Percentiles rank a stretch among this genome's conserved stretches.
Conservation (phyloP, 495 filamentous ascomycete genomes). For the Xylaria venustula region DNA sequence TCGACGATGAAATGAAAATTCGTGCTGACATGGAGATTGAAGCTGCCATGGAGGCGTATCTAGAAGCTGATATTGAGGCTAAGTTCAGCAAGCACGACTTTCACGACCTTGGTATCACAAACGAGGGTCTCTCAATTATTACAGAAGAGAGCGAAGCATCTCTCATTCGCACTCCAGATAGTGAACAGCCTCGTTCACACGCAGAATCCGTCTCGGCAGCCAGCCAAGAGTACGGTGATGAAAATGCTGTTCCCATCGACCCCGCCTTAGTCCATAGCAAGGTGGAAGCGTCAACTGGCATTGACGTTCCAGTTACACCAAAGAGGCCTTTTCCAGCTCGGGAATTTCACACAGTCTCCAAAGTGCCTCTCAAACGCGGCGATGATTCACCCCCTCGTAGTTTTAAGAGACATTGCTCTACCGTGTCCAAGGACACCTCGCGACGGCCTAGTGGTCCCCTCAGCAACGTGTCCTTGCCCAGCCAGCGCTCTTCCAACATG, state of each 20-base stretch:
- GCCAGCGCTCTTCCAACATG: constrained; percentile 28
- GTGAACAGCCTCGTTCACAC: constrained; percentile 13
- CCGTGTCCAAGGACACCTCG: constrained; percentile 48
- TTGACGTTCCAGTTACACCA: constrained; percentile 35
- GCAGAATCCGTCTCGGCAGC: constrained; percentile 53
- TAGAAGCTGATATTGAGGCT: constrained; percentile 32
- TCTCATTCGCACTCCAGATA: constrained; percentile 29
- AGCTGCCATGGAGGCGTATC: constrained; percentile 33
- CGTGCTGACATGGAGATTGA: constrained; percentile 31
- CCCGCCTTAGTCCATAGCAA: constrained; percentile 36
- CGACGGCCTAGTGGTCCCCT: constrained; percentile 25
- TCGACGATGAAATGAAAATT: constrained; percentile 58
- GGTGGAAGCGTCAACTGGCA: background rate
- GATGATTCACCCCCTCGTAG: constrained; percentile 58
- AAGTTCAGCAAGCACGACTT: constrained; percentile 34
- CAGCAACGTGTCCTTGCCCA: constrained; percentile 43
- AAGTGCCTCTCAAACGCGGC: constrained; percentile 71
- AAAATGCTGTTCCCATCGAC: constrained; percentile 57
- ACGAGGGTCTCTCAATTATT: constrained; percentile 47
- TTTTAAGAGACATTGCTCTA: constrained; percentile 52
- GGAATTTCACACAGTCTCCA: constrained; percentile 61
- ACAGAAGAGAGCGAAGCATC: constrained; percentile 55
- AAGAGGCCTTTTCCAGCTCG: constrained; percentile 23
- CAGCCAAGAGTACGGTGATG: constrained; percentile 63
- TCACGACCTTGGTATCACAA: constrained; percentile 36